Conservation (phyloP, 192 early-diverging fungal species). For the Chytriomyces confervae region DNA sequence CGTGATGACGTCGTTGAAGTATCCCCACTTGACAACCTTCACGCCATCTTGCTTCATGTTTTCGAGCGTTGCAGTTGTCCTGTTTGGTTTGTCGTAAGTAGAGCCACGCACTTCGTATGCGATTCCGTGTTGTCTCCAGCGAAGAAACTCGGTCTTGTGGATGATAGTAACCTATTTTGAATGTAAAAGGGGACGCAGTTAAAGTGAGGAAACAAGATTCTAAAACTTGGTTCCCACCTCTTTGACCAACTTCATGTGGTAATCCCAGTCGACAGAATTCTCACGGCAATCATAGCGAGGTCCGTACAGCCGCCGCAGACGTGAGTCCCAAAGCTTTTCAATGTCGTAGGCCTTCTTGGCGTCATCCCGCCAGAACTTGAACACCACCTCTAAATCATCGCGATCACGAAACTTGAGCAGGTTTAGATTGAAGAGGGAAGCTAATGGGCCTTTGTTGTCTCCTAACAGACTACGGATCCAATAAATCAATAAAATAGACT, state of each 20-base stretch:
- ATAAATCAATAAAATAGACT: background rate
- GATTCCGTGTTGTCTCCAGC: constrained; percentile 50
- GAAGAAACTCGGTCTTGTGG: constrained; percentile 49
- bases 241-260: constrained; percentile 62
- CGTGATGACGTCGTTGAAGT: constrained; percentile 58
- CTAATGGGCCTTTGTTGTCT: constrained; percentile 41
- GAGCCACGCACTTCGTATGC: constrained; percentile 54
- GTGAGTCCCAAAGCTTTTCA: constrained; percentile 42
- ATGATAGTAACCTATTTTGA: constrained; percentile 40
- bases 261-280: constrained; percentile 66
- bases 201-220: background rate
- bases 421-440: constrained; percentile 49
- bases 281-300: constrained; percentile 57
- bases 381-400: constrained; percentile 63
- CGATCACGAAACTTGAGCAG: constrained; percentile 56
- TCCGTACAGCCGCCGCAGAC: constrained; percentile 47
- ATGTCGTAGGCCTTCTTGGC: constrained; percentile 44
- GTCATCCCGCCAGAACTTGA: constrained; percentile 61
- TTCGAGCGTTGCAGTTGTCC: constrained; percentile 57
- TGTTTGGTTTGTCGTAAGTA: constrained; percentile 42
- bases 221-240: constrained; percentile 22
- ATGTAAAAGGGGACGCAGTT: too few species aligned
- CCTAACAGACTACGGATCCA: constrained; percentile 35
- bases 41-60: constrained; percentile 45
- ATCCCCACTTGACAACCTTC: constrained; percentile 58